Conservation (phyloP, 345 rosid genomes). For the Aegle marmelos region DNA sequence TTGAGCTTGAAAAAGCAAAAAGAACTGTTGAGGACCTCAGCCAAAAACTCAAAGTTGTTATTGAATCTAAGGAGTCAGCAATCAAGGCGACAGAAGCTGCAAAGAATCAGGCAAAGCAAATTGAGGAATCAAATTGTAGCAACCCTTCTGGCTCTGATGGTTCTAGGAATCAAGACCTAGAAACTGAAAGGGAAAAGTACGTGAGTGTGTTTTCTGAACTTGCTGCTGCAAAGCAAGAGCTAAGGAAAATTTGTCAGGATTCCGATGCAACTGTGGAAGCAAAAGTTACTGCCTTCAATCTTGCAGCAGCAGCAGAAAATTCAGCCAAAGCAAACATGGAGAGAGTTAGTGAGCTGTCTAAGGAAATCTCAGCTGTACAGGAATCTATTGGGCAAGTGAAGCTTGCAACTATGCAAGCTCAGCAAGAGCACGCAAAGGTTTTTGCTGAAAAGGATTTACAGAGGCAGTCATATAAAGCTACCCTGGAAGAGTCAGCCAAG, state of each 20-base stretch:
- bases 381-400: conserved; percentile 83
- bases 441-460: conserved; percentile 67
- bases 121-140: conserved; percentile 49
- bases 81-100: conserved; percentile 66
- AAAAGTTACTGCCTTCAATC: conserved; percentile 56
- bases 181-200: conserved; percentile 57
- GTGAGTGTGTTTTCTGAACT: conserved; percentile 54
- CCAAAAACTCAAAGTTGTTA: conserved; percentile 49
- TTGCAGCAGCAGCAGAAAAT: conserved; percentile 62
- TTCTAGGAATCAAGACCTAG: conserved; percentile 50
- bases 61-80: conserved; percentile 61
- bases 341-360: conserved; percentile 66
- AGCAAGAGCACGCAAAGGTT: conserved; percentile 66
- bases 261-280: conserved; percentile 48
- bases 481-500: conserved; percentile 62
- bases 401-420: conserved; percentile 62
- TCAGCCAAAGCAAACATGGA: conserved; percentile 57
- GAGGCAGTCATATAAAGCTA: conserved; percentile 57
- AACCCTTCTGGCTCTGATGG: conserved; percentile 36
- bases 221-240: conserved; percentile 74
- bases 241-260: conserved; percentile 66
- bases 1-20: conserved; percentile 74
- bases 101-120: conserved; percentile 44
- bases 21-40: conserved; percentile 64
- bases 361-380: conserved; percentile 68